Evolutionary conservation across 768 basidiomycete species (phyloP).

Genomic region (Lactifluus piperatus): DNA sequence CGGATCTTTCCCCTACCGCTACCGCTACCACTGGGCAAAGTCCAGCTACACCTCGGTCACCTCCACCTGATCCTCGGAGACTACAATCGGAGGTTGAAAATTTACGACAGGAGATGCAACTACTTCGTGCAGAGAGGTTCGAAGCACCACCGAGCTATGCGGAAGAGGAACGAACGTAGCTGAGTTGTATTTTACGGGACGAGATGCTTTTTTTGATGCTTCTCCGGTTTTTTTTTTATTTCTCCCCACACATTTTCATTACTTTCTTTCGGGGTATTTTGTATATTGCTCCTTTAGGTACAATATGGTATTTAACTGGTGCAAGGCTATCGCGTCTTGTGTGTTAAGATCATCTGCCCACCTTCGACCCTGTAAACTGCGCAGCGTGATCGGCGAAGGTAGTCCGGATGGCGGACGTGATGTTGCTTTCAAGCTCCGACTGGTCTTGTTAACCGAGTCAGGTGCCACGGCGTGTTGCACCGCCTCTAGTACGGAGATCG

Average conservation of each 20-base stretch:
- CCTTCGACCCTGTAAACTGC: too few species aligned
- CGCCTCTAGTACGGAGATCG: too few species aligned
- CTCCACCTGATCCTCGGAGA: neutral
- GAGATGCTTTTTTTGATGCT: neutral
- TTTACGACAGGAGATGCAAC: constrained; percentile 23
- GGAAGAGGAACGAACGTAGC: neutral
- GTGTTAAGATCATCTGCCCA: neutral
- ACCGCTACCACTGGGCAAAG: too few species aligned
- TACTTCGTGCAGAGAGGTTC: constrained; percentile 22
- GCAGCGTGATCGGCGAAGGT: too few species aligned
- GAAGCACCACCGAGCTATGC: constrained; percentile 24
- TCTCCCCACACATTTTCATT: neutral
- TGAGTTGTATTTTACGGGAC: too few species aligned
- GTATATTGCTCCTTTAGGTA: neutral
- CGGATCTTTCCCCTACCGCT: too few species aligned
- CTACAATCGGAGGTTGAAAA: constrained; percentile 25
- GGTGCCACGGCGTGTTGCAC: too few species aligned
- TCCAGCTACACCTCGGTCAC: too few species aligned
- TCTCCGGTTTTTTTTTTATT: neutral
- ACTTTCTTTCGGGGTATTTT: neutral
- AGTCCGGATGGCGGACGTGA: too few species aligned
- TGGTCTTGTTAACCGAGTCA: too few species aligned
- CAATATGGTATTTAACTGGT: neutral
- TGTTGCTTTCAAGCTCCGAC: too few species aligned
- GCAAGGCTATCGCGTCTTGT: neutral